These are phyloP conservation scores for Suillus tomentosus DNA, from an alignment of 768 basidiomycete species.

Conservation along the genomic window DNA sequence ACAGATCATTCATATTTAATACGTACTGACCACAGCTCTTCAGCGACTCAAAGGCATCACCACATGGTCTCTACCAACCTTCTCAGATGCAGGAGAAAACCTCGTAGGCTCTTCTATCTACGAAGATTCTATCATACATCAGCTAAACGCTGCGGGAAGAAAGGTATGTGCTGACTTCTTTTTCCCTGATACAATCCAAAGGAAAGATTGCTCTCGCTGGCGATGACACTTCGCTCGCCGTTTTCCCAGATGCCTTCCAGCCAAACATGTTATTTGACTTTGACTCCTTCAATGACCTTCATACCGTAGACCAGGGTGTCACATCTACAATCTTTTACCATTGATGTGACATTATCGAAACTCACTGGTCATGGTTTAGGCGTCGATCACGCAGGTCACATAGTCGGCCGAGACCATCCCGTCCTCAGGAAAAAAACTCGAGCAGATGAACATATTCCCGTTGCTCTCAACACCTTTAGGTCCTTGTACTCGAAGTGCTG, in stretches of 20 bases:
- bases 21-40: constrained; percentile 91
- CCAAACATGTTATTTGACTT: constrained; percentile 78
- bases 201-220: constrained; percentile 85
- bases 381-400: constrained; percentile 95
- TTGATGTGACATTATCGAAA: constrained; percentile 50
- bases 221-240: constrained; percentile 94
- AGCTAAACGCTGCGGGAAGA: constrained; percentile 60
- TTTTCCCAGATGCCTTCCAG: constrained; percentile 79
- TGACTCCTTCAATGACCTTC: constrained; percentile 97
- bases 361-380: constrained; percentile 70
- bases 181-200: constrained; percentile 20
- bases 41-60: constrained; percentile 95
- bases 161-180: constrained; percentile 45
- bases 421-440: constrained; percentile 84
- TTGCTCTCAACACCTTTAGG: too few species aligned
- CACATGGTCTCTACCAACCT: constrained; percentile 91
- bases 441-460: constrained; percentile 70
- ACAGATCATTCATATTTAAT: constrained; percentile 88
- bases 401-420: constrained; percentile 86
- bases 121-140: constrained; percentile 87
- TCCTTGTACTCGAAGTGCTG: too few species aligned
- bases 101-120: constrained; percentile 77
- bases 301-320: constrained; percentile 93
- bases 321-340: constrained; percentile 75
- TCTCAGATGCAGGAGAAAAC: constrained; percentile 91